Evolutionary conservation across 768 basidiomycete genomes (phyloP), one percentile per base, ranked within the genome.

Genomic region (Suillus hirtellus): DNA sequence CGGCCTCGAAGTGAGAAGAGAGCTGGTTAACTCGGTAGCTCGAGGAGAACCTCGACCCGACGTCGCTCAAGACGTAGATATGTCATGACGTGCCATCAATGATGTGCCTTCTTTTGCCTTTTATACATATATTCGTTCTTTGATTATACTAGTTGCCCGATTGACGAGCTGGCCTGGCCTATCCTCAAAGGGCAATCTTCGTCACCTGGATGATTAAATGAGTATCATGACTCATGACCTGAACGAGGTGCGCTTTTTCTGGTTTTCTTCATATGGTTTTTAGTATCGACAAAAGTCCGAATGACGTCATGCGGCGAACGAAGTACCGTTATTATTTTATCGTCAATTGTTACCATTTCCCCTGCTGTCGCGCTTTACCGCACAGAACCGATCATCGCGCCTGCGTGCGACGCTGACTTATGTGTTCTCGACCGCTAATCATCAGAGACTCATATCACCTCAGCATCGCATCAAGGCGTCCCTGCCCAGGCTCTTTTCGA

Each of bases 1-100:
- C 70, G 84, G 92, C 53, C 81, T 88, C 0, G 97, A 99, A 77
- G 89, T 98, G 61, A 84, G 97, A 70, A 78, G 97, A 66, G 97
- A 99, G 73, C 78, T 99, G 35, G 83, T 95, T 58, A 93, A 88
- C 71, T 92, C 91, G 3, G 93, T 95, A 11, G 89, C 85, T 53
- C 82, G 96, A 68, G 96, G 93, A 0, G 95, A 93, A 38, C 87
- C 91, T 34, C 80, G 89, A 67, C 77, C 80, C 14, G 85, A 85
- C 61, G 79, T 80, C n/a, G 83, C 85, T 62, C 85, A 84, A 61
- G 92, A 93, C 71, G 77, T 88, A 47, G 79, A 27, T 1, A 90
- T 90, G 89, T 77, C 79, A 64, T 87, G 64, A 75, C 49, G 34
- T 19, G 19, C 31, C 24, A 40, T 50, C 38, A 8, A 31, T 19